Evolutionary conservation across 2,329 filamentous ascomycete genomes (phyloP), one percentile per base, ranked within the genome.

Genomic region (Aspergillus sp.): DNA sequence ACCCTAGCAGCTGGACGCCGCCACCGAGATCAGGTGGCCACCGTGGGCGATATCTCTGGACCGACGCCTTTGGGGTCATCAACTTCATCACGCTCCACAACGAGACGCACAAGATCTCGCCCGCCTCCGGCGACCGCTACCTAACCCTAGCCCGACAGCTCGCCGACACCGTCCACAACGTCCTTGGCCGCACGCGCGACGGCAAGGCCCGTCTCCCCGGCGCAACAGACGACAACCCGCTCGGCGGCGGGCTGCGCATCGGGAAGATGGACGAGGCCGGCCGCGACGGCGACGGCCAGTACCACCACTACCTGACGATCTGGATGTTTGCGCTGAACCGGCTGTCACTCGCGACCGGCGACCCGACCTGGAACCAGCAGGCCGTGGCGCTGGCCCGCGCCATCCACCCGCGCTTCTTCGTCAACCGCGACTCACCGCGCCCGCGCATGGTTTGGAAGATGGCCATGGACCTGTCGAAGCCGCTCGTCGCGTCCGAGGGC

Each of bases 271-370:
- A 77, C 2, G 80, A 71, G 11, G 50, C 55, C 0, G 81, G 81
- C 0, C 62, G 70, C 1, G 81, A 85, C 48, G 72, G 76, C 6
- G 82, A 85, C 62, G 82, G 82, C 2, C 82, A 85, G 63, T 85
- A 85, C 54, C 81, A 84, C 58, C 82, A 85, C 59, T 85, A 85
- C 57, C 70, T 85, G 17, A 84, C 81, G 0, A 61, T 84, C 4
- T 86, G 82, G 82, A 84, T 85, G 81, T 84, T 84, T 62, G 81
- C 82, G 2, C 71, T 85, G 4, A 83, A 82, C 60, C 72, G 82
- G 1, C 69, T 83, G 38, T 72, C 78, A 0, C 55, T 78, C 32
- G 81, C 79, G 2, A 74, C 76, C 1, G 70, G 69, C 0, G 74
- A 83, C 19, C 58, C 64, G 9, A 59, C 54, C 6, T 84, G 77